phyloP scores from a whole-genome alignment of 1,284 basidiomycete genomes.

The Leccinum variabile region DNA sequence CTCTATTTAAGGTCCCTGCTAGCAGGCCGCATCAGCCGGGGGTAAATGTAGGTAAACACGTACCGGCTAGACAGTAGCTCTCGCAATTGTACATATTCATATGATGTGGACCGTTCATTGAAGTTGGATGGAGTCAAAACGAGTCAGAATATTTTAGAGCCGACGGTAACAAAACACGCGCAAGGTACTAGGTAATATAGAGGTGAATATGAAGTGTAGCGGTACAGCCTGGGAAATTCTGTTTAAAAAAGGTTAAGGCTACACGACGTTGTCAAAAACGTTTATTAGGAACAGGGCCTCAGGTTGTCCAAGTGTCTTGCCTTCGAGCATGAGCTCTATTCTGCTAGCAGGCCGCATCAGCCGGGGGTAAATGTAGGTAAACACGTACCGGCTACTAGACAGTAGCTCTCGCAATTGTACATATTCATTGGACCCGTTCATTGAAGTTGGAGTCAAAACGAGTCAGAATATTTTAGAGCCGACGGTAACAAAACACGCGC shows the following conservation, averaged over 20 bases:
- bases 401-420: not conserved
- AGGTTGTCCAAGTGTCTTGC: not conserved
- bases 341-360: not conserved
- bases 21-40: not conserved
- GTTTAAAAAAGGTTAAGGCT: not conserved
- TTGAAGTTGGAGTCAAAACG: not conserved
- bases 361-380: not conserved
- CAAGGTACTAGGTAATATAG: not conserved
- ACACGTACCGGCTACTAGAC: not conserved
- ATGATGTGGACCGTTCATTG: too few relatives aligned
- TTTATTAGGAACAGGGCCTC: not conserved
- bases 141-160: too few relatives aligned
- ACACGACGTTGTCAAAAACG: not conserved
- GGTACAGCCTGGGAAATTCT: not conserved
- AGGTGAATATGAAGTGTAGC: not conserved
- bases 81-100: not conserved
- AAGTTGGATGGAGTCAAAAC: not conserved
- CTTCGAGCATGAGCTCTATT: not conserved
- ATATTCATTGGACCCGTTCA: not conserved
- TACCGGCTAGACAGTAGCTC: not conserved
- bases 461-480: too few relatives aligned
- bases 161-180: not conserved
- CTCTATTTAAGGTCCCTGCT: not conserved
- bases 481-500: not conserved
- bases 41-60: not conserved